A percentile compares a stretch with the other conserved stretches of the same genome.
These are phyloP conservation scores for Chenopodium album DNA, from an alignment of 148 eudicot species.

Conservation along the genomic window DNA sequence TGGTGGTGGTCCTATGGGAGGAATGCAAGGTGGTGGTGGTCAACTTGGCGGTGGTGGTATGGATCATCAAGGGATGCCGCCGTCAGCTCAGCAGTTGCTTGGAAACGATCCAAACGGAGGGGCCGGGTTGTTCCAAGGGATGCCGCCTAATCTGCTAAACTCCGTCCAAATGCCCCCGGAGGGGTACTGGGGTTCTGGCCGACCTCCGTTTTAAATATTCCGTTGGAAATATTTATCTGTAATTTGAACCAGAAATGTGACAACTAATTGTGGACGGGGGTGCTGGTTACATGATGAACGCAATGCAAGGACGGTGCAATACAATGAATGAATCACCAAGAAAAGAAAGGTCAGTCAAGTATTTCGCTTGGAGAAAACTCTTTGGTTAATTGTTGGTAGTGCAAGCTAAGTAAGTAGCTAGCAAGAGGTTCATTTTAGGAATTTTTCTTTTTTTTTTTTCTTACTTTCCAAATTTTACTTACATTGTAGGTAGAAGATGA, in stretches of 20 bases:
- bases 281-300: neutral
- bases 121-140: conserved; percentile 56
- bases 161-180: conserved; percentile 59
- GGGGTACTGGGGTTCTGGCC: conserved; percentile 32
- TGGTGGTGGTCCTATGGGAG: conserved; percentile 26
- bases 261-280: neutral
- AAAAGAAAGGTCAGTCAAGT: conserved; percentile 13
- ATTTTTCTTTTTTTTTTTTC: conserved; percentile 1
- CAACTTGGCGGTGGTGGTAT: conserved; percentile 31
- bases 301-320: neutral
- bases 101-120: conserved; percentile 33
- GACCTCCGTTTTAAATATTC: conserved; percentile 27
- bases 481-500: conserved; percentile 20
- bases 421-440: conserved; percentile 1
- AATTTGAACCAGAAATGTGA: neutral
- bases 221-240: neutral
- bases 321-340: neutral
- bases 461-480: conserved; percentile 6
- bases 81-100: conserved; percentile 33
- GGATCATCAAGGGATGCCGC: conserved; percentile 20
- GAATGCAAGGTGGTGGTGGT: conserved; percentile 53
- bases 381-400: conserved; percentile 18
- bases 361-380: conserved; percentile 2
- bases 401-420: conserved; percentile 8
- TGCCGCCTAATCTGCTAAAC: conserved; percentile 64